Conservation (phyloP, 139 green algal genomes). For the Marvania coccoides region DNA sequence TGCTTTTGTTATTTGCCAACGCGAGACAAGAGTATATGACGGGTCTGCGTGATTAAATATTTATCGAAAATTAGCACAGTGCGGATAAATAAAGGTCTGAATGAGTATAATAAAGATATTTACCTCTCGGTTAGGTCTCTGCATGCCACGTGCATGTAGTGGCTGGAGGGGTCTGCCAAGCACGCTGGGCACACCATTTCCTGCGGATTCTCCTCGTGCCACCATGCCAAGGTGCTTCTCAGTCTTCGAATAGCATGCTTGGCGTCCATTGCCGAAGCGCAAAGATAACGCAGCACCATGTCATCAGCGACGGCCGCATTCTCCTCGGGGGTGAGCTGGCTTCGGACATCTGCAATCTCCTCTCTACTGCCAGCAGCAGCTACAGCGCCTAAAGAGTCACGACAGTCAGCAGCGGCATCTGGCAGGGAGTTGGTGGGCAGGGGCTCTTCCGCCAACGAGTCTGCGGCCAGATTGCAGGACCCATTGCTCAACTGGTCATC, state of each 20-base stretch:
- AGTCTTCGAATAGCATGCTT: slow-evolving; percentile 39
- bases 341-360: no score
- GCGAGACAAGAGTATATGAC: slow-evolving; percentile 67
- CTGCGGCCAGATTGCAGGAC: no score
- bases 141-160: slow-evolving; percentile 69
- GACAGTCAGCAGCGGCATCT: no score
- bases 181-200: slow-evolving; percentile 48
- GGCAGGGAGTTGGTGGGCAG: no score
- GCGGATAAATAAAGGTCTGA: background rate
- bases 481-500: no score
- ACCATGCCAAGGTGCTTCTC: slow-evolving; percentile 45
- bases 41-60: no score
- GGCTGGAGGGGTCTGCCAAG: slow-evolving; percentile 19
- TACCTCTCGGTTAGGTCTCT: slow-evolving; percentile 9
- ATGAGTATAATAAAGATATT: background rate
- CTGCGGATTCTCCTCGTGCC: slow-evolving; percentile 30
- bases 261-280: background rate
- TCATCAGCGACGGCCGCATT: background rate
- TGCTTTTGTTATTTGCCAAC: slow-evolving; percentile 33
- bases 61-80: no score
- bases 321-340: background rate
- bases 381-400: no score
- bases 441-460: no score
- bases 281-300: slow-evolving; percentile 2
- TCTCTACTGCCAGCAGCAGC: no score